Base-by-base conservation (phyloP, 2,329 filamentous ascomycete genomes). In the Hymenoscyphus linearis region DNA sequence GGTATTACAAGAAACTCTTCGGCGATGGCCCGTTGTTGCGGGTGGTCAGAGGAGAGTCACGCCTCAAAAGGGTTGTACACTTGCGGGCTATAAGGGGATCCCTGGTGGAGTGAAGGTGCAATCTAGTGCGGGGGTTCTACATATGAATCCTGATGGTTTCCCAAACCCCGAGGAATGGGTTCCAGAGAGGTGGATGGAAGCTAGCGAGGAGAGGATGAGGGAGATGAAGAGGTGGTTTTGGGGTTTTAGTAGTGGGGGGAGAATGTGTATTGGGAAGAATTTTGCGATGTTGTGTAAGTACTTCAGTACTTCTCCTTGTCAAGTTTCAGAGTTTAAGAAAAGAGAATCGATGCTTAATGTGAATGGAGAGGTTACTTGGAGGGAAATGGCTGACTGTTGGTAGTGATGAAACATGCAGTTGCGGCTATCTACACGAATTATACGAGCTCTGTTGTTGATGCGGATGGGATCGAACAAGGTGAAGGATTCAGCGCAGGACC, bases 391-490 rank as follows among this genome's bases (percentile, higher is more conserved):
- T 66, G 35, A 36, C 10, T 2, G 3, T 12, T 9, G 9, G 35
- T 44, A 44, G 40, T 18, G 18, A 90, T 92, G 77, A 92, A 92
- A 74, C 78, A 88, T 53, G 82, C 87, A 5, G 76, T 88, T 31
- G 87, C 87, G 0, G 82, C 84, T 1, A 83, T 95, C 4, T 93
- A 91, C 72, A 82, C 84, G 2, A 89, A 86, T 60, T 89, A 84
- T 70, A 80, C 73, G 5, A 87, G 82, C 0, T 72, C 78, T 3
- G 78, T 89, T 56, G 78, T 89, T 1, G 77, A 88, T 60, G 86
- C 89, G 65, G 76, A 78, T 1, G 82, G 81, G 0, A 86, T 90
- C 63, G 84, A 88, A 68, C 85, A 84, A 65, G 81, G 80, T 1
- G 87, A 89, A 73, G 82, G 82, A 2, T 89, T 88, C 67, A 85